phyloP scores from a whole-genome alignment of 129 eudicot genomes.

The Flaveria bidentis region DNA sequence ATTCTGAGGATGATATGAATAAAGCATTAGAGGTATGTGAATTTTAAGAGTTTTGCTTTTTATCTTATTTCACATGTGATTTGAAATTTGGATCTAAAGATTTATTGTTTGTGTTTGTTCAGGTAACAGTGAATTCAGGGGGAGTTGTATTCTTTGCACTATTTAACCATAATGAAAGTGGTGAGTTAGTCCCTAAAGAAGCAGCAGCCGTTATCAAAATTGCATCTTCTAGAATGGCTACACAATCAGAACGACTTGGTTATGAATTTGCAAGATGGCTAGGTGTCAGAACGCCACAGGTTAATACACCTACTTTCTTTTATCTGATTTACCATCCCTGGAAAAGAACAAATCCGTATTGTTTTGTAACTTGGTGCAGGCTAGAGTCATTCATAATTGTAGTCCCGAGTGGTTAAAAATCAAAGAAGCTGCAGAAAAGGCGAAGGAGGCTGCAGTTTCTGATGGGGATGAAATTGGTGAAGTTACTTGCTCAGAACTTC shows the following conservation, averaged over 20 bases:
- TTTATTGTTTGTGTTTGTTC: conserved; percentile 12
- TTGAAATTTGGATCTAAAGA: conserved; percentile 7
- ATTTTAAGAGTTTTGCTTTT: background rate
- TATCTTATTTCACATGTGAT: background rate
- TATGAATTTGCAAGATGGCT: conserved; percentile 97
- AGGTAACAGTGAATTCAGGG: conserved; percentile 99
- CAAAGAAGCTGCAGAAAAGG: conserved; percentile 95
- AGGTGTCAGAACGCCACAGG: conserved; percentile 95
- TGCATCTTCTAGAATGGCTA: conserved; percentile 96
- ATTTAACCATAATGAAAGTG: conserved; percentile 58
- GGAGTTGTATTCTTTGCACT: conserved; percentile 98
- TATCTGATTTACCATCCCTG: conserved; percentile 15
- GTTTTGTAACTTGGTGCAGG: conserved; percentile 50
- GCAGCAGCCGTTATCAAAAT: conserved; percentile 91
- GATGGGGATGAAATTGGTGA: conserved; percentile 96
- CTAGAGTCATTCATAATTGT: conserved; percentile 83
- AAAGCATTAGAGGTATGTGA: conserved; percentile 80
- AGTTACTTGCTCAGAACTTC: conserved; percentile 90
- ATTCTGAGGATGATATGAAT: conserved; percentile 86
- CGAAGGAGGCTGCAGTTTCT: conserved; percentile 62
- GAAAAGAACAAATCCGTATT: conserved; percentile 16
- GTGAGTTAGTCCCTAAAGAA: conserved; percentile 74
- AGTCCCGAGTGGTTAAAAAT: conserved; percentile 92
- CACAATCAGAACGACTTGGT: conserved; percentile 98
- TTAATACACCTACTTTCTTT: conserved; percentile 44